phyloP scores from a whole-genome alignment of 2,329 filamentous ascomycete species.

The Dendrostoma leiphaemia region DNA sequence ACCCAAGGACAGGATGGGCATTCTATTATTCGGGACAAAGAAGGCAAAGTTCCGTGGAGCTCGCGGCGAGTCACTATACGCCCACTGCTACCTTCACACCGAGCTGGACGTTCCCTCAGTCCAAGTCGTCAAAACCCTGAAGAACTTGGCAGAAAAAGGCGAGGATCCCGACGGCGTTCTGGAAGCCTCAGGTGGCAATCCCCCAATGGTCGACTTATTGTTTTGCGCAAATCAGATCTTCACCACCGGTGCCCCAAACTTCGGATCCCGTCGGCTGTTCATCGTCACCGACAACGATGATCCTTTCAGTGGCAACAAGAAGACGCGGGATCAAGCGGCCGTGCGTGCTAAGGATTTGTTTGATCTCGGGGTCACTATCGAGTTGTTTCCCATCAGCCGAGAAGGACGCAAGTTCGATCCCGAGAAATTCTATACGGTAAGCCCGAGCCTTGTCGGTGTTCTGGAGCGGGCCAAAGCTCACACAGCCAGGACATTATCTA shows the following conservation, averaged over 20 bases:
- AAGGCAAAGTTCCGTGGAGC: constrained; percentile 74
- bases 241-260: constrained; percentile 91
- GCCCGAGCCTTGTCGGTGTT: constrained; percentile 21
- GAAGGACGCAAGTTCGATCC: constrained; percentile 72
- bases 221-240: constrained; percentile 97
- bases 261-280: constrained; percentile 89
- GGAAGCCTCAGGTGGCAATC: constrained; percentile 64
- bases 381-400: constrained; percentile 85
- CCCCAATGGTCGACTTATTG: constrained; percentile 83
- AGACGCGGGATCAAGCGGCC: constrained; percentile 70
- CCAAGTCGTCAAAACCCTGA: constrained; percentile 78
- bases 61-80: constrained; percentile 67
- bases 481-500: constrained; percentile 79
- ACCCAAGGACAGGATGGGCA: constrained; percentile 95
- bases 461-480: neutral
- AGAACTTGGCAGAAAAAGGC: constrained; percentile 73
- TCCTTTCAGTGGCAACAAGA: constrained; percentile 73
- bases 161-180: constrained; percentile 69
- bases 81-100: constrained; percentile 87
- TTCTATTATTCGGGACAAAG: constrained; percentile 87
- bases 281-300: constrained; percentile 93
- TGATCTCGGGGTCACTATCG: constrained; percentile 86
- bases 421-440: constrained; percentile 86
- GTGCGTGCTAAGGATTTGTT: constrained; percentile 93
- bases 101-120: constrained; percentile 87